Conservation (phyloP, 495 filamentous ascomycete species). For the Pyronema omphalodes region DNA sequence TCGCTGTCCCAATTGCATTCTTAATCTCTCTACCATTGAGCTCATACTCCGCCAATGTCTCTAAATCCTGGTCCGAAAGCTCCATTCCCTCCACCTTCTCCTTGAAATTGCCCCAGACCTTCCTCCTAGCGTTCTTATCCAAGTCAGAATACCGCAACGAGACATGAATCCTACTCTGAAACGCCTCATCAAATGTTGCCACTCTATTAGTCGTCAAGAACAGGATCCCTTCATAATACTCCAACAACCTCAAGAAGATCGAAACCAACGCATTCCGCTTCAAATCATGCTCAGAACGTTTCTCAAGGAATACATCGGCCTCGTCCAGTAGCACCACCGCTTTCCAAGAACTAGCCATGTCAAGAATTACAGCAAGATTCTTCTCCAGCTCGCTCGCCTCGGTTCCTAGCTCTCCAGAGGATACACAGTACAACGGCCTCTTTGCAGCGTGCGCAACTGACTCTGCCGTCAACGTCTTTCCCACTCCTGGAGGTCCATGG, state of each 20-base stretch:
- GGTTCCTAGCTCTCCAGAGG: constrained; percentile 37
- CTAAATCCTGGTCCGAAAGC: not conserved
- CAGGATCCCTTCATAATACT: constrained; percentile 41
- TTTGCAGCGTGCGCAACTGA: constrained; percentile 6
- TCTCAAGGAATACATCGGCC: constrained; percentile 39
- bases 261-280: constrained; percentile 34
- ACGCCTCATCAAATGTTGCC: constrained; percentile 32
- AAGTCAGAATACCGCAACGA: constrained; percentile 31
- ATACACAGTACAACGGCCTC: constrained; percentile 35
- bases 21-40: constrained; percentile 46
- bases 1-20: constrained; percentile 70
- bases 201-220: constrained; percentile 42
- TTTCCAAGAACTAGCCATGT: constrained; percentile 33
- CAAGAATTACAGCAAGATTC: constrained; percentile 33
- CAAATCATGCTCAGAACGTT: constrained; percentile 27
- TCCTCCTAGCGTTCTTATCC: not conserved
- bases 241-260: constrained; percentile 38
- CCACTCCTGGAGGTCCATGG: constrained; percentile 6
- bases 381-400: constrained; percentile 32
- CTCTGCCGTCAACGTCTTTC: constrained; percentile 7
- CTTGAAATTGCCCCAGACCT: constrained; percentile 7
- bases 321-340: constrained; percentile 39
- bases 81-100: constrained; percentile 5
- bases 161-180: constrained; percentile 33
- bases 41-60: constrained; percentile 3